phyloP scores from a whole-genome alignment of 345 rosid genomes.

The Toxicodendron radicans region DNA sequence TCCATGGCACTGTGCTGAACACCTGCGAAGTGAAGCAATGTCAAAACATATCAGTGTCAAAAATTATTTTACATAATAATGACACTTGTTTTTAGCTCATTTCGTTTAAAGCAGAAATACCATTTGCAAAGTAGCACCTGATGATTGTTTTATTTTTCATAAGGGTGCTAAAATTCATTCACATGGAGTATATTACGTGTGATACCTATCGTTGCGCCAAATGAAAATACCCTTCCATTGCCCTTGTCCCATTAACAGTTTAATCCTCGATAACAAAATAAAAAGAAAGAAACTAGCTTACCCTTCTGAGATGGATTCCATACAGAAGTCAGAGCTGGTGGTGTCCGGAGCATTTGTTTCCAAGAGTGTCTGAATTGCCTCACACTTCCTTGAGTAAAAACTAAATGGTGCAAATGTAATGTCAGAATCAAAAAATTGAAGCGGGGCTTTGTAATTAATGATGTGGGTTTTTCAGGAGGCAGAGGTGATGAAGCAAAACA shows the following conservation, averaged over 20 bases:
- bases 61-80: not conserved
- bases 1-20: constrained; percentile 28
- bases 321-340: constrained; percentile 19
- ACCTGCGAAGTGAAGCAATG: constrained; percentile 30
- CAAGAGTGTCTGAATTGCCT: not conserved
- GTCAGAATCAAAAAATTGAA: not conserved
- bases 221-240: not conserved
- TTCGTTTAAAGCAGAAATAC: not conserved
- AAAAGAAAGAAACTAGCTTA: constrained; percentile 18
- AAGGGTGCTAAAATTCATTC: not conserved
- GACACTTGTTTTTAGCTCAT: not conserved
- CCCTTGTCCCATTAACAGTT: not conserved
- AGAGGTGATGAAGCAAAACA: not conserved
- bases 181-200: not conserved
- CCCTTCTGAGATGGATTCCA: constrained; percentile 41
- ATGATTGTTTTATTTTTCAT: not conserved
- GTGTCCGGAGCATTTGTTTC: constrained; percentile 38
- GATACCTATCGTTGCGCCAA: not conserved
- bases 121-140: not conserved
- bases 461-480: not conserved
- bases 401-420: not conserved
- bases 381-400: not conserved
- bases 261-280: not conserved
- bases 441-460: not conserved
- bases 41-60: constrained; percentile 1